These are phyloP conservation scores for Collybia mongolica DNA, from an alignment of 768 basidiomycete species.

Conservation along the genomic window DNA sequence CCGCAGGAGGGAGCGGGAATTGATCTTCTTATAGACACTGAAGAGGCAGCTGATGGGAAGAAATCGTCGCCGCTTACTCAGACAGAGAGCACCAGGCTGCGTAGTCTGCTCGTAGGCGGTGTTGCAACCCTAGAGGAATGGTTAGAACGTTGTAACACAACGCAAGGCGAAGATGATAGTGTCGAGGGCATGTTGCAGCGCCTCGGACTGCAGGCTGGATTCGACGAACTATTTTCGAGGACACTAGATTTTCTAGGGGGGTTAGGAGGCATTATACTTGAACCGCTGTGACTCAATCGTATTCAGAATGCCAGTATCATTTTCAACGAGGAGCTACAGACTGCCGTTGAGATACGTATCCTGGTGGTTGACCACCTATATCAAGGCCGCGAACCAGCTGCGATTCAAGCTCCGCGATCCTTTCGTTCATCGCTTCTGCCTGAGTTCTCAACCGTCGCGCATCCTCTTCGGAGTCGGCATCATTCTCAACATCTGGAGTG, in stretches of 20 bases:
- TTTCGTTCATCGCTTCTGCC: no score
- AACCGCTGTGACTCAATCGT: background rate
- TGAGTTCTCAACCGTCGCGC: no score
- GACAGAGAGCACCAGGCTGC: slow-evolving; percentile 71
- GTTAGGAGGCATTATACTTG: slow-evolving; percentile 25
- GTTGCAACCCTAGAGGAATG: slow-evolving; percentile 68
- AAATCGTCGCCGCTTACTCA: slow-evolving; percentile 55
- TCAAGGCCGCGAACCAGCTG: no score
- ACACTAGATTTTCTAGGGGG: slow-evolving; percentile 63
- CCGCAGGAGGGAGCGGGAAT: slow-evolving; percentile 33
- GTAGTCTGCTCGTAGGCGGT: slow-evolving; percentile 63
- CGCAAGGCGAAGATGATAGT: slow-evolving; percentile 27
- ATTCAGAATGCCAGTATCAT: no score
- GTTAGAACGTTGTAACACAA: slow-evolving; percentile 35
- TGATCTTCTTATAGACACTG: slow-evolving; percentile 37
- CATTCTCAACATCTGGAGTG: no score
- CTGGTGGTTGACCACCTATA: no score
- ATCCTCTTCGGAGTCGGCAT: no score
- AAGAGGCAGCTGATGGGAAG: slow-evolving; percentile 25
- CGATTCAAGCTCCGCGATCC: no score
- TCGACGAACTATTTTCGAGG: slow-evolving; percentile 61
- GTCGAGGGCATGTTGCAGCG: slow-evolving; percentile 41
- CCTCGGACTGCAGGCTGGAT: slow-evolving; percentile 57
- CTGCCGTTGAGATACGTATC: no score
- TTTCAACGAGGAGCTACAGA: no score